Conservation (phyloP, 2,329 filamentous ascomycete genomes). For the Apiospora arundinis region DNA sequence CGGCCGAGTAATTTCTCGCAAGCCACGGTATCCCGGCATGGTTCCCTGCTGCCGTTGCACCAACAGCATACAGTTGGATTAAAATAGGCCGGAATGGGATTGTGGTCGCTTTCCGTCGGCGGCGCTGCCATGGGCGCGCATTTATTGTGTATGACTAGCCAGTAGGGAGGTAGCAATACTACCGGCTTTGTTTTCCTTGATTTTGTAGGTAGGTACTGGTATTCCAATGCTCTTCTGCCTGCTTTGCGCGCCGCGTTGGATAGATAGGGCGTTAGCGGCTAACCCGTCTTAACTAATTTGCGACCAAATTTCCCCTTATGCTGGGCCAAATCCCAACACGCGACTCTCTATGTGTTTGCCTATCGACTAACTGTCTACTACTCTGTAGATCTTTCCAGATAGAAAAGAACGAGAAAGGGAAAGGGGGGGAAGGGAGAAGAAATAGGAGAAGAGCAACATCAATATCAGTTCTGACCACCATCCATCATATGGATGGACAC, state of each 20-base stretch:
- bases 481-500: too few relatives aligned
- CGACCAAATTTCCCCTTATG: not conserved
- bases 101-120: not conserved
- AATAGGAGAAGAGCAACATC: too few relatives aligned
- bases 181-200: too few relatives aligned
- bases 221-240: too few relatives aligned
- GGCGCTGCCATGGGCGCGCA: not conserved
- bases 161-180: not conserved
- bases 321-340: not conserved
- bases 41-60: conserved; percentile 15
- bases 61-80: not conserved
- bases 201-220: not conserved
- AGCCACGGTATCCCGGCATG: conserved; percentile 16
- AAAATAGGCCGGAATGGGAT: not conserved
- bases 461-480: too few relatives aligned
- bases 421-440: too few relatives aligned
- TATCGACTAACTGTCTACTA: not conserved
- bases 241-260: not conserved
- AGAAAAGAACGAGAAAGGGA: too few relatives aligned
- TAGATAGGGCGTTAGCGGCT: not conserved
- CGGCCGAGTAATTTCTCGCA: conserved; percentile 16
- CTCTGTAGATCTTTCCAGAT: too few relatives aligned
- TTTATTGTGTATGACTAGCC: not conserved
- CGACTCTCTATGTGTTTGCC: not conserved
- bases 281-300: conserved; percentile 13